A percentile compares a stretch with the other conserved stretches of the same genome.
These are phyloP conservation scores for Adiantum capillusveneris DNA, from an alignment of 75 land plant genomes.

Conservation along the genomic window DNA sequence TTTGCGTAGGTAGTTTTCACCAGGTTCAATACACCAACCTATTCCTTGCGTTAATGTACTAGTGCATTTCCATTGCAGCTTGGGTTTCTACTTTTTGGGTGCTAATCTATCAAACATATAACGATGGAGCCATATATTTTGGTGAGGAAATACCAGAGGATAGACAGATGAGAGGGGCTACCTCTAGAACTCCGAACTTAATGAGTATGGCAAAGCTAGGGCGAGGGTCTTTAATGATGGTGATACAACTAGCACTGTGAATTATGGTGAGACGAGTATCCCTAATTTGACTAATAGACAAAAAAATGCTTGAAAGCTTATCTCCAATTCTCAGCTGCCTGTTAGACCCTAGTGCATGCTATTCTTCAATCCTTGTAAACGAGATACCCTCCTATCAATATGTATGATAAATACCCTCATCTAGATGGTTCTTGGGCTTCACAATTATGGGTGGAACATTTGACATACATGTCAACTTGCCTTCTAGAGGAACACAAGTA, in stretches of 20 bases:
- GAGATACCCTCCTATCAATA: not conserved
- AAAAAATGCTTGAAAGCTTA: conserved; percentile 26
- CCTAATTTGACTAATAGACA: conserved; percentile 29
- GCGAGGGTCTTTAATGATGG: conserved; percentile 58
- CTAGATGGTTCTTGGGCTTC: conserved; percentile 23
- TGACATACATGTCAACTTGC: not conserved
- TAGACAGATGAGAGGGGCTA: no score
- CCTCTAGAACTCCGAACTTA: no score
- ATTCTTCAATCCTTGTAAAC: not conserved
- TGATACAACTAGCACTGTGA: conserved; percentile 20
- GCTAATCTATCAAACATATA: no score
- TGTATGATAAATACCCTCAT: conserved; percentile 8
- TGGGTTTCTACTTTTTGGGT: no score
- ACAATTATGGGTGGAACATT: not conserved
- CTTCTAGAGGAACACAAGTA: not conserved
- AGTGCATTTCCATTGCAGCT: no score
- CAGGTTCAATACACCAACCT: no score
- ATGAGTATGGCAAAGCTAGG: conserved; percentile 88
- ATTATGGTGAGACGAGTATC: not conserved
- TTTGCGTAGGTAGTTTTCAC: no score
- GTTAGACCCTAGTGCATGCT: not conserved
- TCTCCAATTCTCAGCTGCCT: conserved; percentile 9
- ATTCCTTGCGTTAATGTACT: no score
- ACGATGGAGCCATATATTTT: no score
- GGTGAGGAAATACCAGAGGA: no score